A percentile compares a stretch with the other conserved stretches of the same genome.
These are phyloP conservation scores for Juglanconis oblonga DNA, from an alignment of 2,329 filamentous ascomycete species.

Conservation along the genomic window DNA sequence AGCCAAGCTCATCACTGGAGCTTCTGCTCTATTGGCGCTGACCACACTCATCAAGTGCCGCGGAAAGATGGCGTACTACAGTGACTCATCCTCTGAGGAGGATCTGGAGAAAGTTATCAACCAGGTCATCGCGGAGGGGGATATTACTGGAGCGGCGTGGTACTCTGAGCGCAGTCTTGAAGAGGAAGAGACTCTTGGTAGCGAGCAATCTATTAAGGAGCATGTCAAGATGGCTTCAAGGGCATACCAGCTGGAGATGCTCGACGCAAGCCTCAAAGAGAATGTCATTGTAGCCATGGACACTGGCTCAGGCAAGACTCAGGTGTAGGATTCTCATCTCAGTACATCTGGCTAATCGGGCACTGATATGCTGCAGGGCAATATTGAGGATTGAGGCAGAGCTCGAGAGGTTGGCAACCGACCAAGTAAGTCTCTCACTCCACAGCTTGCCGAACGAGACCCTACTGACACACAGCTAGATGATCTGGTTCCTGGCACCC, in stretches of 20 bases:
- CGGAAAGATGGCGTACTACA: constrained; percentile 14
- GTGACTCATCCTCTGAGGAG: constrained; percentile 6
- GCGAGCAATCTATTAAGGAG: neutral
- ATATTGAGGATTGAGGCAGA: constrained; percentile 65
- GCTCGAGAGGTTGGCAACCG: constrained; percentile 48
- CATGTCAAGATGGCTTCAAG: constrained; percentile 41
- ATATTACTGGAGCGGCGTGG: constrained; percentile 6
- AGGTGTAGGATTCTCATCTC: constrained; percentile 51
- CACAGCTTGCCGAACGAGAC: neutral
- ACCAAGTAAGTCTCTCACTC: constrained; percentile 47
- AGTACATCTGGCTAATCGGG: neutral
- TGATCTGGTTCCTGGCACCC: constrained; percentile 72
- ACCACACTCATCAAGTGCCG: neutral
- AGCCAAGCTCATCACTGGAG: neutral
- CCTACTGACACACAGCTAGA: constrained; percentile 33
- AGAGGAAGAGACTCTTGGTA: neutral
- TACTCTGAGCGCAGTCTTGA: neutral
- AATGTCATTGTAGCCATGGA: constrained; percentile 79
- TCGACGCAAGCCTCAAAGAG: constrained; percentile 62
- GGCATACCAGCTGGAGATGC: constrained; percentile 75
- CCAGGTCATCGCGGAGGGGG: constrained; percentile 73
- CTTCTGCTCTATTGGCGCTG: neutral
- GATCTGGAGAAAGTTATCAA: constrained; percentile 64
- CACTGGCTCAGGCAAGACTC: constrained; percentile 76
- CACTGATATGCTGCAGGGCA: constrained; percentile 43